These are phyloP conservation scores for Arctium minus DNA, from an alignment of 129 eudicot species.

Conservation along the genomic window DNA sequence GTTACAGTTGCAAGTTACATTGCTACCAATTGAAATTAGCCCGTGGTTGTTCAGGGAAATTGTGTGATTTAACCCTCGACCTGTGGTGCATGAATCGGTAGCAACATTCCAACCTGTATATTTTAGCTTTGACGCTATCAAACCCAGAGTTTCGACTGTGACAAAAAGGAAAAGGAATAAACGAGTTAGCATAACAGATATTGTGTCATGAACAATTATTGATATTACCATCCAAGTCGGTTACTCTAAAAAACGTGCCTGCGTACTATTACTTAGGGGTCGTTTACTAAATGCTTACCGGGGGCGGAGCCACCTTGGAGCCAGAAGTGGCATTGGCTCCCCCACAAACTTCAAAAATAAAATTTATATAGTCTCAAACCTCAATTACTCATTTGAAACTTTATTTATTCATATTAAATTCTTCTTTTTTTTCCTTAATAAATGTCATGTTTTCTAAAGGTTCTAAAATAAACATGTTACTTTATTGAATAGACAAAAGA, in stretches of 20 bases:
- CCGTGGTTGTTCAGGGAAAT: neutral
- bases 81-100: constrained; percentile 42
- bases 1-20: constrained; percentile 60
- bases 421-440: no score
- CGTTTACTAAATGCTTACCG: no score
- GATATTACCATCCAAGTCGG: neutral
- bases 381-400: no score
- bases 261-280: neutral
- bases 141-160: constrained; percentile 53
- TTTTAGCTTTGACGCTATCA: constrained; percentile 50
- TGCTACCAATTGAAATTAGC: constrained; percentile 16
- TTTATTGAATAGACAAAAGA: no score
- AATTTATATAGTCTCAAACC: no score
- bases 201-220: neutral
- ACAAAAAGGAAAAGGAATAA: constrained; percentile 10
- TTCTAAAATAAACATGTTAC: no score
- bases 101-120: constrained; percentile 46
- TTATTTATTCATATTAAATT: no score
- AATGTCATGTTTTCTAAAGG: no score
- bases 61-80: constrained; percentile 34
- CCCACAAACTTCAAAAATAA: no score
- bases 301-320: no score
- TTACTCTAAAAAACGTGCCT: neutral
- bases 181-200: neutral
- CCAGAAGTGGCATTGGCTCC: no score